These are phyloP conservation scores for Penicillium occitanis DNA, from an alignment of 2,329 filamentous ascomycete genomes.

Conservation along the genomic window DNA sequence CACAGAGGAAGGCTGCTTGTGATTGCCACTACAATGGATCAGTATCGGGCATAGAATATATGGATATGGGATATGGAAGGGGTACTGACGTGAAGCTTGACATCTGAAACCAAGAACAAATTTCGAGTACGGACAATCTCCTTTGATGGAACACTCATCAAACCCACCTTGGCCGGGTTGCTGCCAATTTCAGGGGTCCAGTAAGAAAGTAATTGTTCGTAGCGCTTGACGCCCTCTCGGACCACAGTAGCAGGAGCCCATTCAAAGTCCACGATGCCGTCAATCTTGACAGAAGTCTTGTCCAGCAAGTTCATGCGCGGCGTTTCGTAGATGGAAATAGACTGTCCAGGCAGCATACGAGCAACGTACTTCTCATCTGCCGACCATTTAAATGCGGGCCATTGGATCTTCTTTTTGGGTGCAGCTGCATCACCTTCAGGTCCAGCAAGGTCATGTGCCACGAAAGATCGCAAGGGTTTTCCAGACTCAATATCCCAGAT, in stretches of 20 bases:
- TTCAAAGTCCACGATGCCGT: slow-evolving; percentile 96
- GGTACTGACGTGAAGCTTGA: slow-evolving; percentile 70
- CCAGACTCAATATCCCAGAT: slow-evolving; percentile 94
- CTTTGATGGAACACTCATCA: slow-evolving; percentile 96
- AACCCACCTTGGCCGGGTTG: slow-evolving; percentile 93
- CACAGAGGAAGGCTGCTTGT: slow-evolving; percentile 87
- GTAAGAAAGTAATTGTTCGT: slow-evolving; percentile 96
- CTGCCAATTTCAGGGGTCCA: slow-evolving; percentile 98
- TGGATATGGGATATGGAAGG: neutral
- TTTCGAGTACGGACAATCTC: slow-evolving; percentile 92
- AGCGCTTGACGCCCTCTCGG: slow-evolving; percentile 81
- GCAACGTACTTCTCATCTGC: slow-evolving; percentile 96
- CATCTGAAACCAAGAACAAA: slow-evolving; percentile 95
- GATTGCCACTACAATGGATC: slow-evolving; percentile 70
- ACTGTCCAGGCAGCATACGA: slow-evolving; percentile 80
- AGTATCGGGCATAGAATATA: neutral
- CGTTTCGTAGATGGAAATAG: slow-evolving; percentile 87
- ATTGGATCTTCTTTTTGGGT: slow-evolving; percentile 89
- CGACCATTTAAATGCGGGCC: slow-evolving; percentile 99
- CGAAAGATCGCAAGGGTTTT: slow-evolving; percentile 88
- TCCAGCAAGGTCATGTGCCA: slow-evolving; percentile 71
- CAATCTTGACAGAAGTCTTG: slow-evolving; percentile 92
- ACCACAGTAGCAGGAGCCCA: slow-evolving; percentile 85
- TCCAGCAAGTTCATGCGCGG: slow-evolving; percentile 86
- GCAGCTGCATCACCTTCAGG: slow-evolving; percentile 60